Percentiles rank a stretch among this genome's conserved stretches.
Conservation (phyloP, 139 green algal species). For the Medakamo hakoo region DNA sequence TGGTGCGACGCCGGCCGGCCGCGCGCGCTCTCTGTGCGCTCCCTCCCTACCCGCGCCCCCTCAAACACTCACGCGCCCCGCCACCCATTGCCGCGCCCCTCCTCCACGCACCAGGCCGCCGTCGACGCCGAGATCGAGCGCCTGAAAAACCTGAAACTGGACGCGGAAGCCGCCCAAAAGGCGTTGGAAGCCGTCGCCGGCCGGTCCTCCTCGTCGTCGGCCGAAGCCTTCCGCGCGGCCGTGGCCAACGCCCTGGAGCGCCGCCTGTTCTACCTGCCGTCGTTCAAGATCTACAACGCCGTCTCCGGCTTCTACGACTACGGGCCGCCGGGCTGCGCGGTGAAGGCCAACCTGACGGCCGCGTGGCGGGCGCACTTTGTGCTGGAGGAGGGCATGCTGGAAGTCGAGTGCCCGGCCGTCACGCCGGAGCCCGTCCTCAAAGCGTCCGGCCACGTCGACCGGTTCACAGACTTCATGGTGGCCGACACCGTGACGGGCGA, state of each 20-base stretch:
- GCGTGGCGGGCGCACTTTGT: constrained; percentile 92
- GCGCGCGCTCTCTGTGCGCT: no score
- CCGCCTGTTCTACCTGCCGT: constrained; percentile 90
- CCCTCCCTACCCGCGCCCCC: no score
- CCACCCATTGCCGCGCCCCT: no score
- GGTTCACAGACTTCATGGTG: constrained; percentile 97
- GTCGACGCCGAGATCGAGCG: constrained; percentile 69
- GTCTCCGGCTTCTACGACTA: constrained; percentile 97
- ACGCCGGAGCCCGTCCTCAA: constrained; percentile 88
- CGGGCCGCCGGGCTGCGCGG: constrained; percentile 85
- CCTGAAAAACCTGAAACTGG: constrained; percentile 76
- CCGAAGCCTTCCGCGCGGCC: constrained; percentile 59
- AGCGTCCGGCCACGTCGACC: constrained; percentile 91
- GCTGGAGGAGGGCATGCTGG: constrained; percentile 95
- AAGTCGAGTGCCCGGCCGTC: constrained; percentile 94
- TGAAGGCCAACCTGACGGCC: constrained; percentile 91
- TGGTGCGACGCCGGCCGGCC: no score
- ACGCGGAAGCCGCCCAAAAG: constrained; percentile 37
- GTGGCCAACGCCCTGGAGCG: constrained; percentile 69
- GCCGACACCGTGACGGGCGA: constrained; percentile 75
- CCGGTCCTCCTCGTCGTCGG: constrained; percentile 41
- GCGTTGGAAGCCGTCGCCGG: constrained; percentile 40
- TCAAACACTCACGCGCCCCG: no score
- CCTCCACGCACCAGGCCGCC: constrained; percentile 24
- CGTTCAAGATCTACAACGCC: constrained; percentile 95